These are phyloP conservation scores for Actinomortierella ambigua DNA, from an alignment of 371 early-diverging fungal species.

Conservation along the genomic window DNA sequence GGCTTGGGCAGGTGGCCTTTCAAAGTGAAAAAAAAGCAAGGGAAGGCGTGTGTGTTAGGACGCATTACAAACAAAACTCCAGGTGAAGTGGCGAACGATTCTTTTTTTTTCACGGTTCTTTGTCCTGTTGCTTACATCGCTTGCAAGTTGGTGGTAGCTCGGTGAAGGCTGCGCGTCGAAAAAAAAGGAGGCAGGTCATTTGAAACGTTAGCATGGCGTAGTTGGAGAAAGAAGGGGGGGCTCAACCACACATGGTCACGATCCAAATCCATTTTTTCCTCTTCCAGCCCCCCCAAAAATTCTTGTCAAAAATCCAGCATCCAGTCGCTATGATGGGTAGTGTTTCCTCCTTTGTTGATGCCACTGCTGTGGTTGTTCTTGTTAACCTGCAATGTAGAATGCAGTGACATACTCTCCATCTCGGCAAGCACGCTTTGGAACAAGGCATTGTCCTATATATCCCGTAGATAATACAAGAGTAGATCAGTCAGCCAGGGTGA, in stretches of 20 bases:
- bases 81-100: background rate
- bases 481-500: too few species aligned
- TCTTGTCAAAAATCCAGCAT: background rate
- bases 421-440: slow-evolving; percentile 30
- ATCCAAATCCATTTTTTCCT: too few species aligned
- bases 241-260: too few species aligned
- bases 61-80: background rate
- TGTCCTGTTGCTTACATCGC: slow-evolving; percentile 22
- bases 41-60: background rate
- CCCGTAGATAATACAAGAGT: slow-evolving; percentile 6
- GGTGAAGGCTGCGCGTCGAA: slow-evolving; percentile 26
- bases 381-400: too few species aligned
- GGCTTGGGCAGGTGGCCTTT: slow-evolving; percentile 81
- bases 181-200: background rate
- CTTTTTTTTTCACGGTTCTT: background rate
- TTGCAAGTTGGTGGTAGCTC: slow-evolving; percentile 35
- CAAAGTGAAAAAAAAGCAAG: too few species aligned
- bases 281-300: too few species aligned
- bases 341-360: too few species aligned
- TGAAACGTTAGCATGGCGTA: too few species aligned
- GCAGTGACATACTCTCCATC: slow-evolving; percentile 30
- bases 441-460: slow-evolving; percentile 30
- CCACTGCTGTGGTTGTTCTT: too few species aligned
- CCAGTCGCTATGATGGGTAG: background rate
- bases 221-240: too few species aligned